Conservation (phyloP, 768 basidiomycete genomes). For the Mycena haematopus region DNA sequence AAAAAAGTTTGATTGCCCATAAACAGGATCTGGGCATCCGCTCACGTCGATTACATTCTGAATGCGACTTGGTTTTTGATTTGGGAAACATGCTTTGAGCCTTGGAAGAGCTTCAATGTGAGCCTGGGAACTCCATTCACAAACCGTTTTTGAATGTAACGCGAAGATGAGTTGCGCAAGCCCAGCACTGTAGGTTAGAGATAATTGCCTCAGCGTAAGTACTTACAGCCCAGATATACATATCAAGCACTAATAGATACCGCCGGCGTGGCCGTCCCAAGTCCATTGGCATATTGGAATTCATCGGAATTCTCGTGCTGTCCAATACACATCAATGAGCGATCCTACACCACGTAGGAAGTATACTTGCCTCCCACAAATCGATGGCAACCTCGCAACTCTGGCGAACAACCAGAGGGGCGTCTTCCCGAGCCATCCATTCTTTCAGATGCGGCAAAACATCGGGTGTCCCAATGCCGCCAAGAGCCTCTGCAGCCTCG, state of each 20-base stretch:
- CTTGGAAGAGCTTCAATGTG: too few species aligned
- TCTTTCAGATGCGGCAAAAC: conserved; percentile 87
- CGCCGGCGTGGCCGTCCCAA: conserved; percentile 24
- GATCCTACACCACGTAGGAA: not conserved
- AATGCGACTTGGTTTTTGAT: too few species aligned
- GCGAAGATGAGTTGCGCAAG: too few species aligned
- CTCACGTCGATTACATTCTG: too few species aligned
- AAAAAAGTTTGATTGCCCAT: too few species aligned
- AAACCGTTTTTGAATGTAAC: too few species aligned
- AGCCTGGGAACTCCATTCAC: too few species aligned
- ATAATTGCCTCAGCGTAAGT: too few species aligned
- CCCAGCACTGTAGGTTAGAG: too few species aligned
- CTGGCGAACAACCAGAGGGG: conserved; percentile 90
- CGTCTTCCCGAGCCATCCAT: conserved; percentile 80
- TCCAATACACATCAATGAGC: not conserved
- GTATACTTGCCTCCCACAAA: conserved; percentile 85
- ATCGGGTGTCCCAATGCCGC: conserved; percentile 95
- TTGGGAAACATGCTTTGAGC: too few species aligned
- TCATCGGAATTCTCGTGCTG: conserved; percentile 76
- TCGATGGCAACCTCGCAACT: conserved; percentile 97
- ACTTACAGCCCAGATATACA: not conserved
- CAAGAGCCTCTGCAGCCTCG: conserved; percentile 97
- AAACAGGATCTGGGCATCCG: too few species aligned
- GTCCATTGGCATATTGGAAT: conserved; percentile 67
- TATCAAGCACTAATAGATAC: conserved; percentile 11